Percentiles rank a stretch among this genome's conserved stretches.
These are phyloP conservation scores for Teratosphaeria epicoccoides DNA, from an alignment of 2,329 filamentous ascomycete genomes.

Conservation along the genomic window DNA sequence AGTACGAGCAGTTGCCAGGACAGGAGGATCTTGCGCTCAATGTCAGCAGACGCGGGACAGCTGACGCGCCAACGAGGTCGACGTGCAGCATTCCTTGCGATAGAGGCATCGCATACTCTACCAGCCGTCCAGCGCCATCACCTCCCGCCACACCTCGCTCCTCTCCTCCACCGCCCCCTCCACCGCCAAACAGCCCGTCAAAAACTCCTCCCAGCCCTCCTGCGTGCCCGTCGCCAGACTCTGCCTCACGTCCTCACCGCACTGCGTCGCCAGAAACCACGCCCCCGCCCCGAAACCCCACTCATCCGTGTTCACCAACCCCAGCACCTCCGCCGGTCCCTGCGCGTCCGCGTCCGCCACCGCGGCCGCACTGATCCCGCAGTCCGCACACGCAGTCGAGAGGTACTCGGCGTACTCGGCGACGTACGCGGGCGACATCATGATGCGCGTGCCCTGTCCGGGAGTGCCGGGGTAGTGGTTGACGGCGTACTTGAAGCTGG, in stretches of 20 bases:
- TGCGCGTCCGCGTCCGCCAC: slow-evolving; percentile 23
- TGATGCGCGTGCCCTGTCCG: slow-evolving; percentile 63
- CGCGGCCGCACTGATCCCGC: slow-evolving; percentile 17
- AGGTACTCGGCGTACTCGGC: slow-evolving; percentile 44
- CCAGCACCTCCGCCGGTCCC: slow-evolving; percentile 37
- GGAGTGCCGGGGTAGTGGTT: slow-evolving; percentile 52
- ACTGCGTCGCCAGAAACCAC: slow-evolving; percentile 52
- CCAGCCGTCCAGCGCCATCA: slow-evolving; percentile 26
- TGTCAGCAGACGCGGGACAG: too few relatives aligned
- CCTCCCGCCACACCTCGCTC: slow-evolving; percentile 40
- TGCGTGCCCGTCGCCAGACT: slow-evolving; percentile 38
- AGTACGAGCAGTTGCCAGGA: too few relatives aligned
- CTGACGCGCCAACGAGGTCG: too few relatives aligned
- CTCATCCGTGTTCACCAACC: slow-evolving; percentile 39
- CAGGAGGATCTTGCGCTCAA: too few relatives aligned
- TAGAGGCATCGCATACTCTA: too few relatives aligned
- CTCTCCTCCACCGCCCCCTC: slow-evolving; percentile 34
- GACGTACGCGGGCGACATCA: slow-evolving; percentile 50
- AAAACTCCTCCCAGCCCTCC: slow-evolving; percentile 43
- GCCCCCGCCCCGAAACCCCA: slow-evolving; percentile 49
- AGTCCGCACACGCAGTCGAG: slow-evolving; percentile 18
- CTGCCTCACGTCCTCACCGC: slow-evolving; percentile 32
- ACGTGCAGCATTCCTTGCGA: too few relatives aligned
- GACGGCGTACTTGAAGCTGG: slow-evolving; percentile 58
- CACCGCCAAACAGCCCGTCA: slow-evolving; percentile 45